Percentiles rank a stretch among this genome's conserved stretches.
Conservation (phyloP, 345 rosid species). For the sweet orange (Citrus sinensis) region DNA sequence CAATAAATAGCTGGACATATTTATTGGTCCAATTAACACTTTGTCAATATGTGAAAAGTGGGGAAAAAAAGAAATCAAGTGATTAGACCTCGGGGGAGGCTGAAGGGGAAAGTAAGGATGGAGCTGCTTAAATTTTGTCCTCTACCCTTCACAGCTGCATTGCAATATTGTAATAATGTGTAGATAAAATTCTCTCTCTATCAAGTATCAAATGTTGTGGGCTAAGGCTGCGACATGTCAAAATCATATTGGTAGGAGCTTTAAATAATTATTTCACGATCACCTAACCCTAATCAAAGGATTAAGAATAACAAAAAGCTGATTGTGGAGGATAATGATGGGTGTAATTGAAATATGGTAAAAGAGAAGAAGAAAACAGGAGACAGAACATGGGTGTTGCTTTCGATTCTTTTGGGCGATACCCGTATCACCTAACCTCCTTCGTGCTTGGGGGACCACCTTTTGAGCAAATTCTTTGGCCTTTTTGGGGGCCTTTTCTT, state of each 20-base stretch:
- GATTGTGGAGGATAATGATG: not conserved
- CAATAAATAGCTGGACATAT: not conserved
- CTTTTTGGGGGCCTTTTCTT: not conserved
- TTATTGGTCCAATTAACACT: not conserved
- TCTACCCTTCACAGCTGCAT: not conserved
- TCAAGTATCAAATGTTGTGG: not conserved
- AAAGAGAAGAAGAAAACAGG: slow-evolving; percentile 14
- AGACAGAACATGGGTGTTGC: slow-evolving; percentile 20
- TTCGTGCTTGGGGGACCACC: slow-evolving; percentile 1
- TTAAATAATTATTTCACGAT: not conserved
- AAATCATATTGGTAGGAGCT: slow-evolving; percentile 10
- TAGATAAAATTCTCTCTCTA: not conserved
- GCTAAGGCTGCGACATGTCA: not conserved
- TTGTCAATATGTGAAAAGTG: slow-evolving; percentile 4
- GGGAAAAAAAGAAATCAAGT: not conserved
- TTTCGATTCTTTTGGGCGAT: slow-evolving; percentile 10
- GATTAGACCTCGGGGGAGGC: not conserved
- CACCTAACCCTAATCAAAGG: slow-evolving; percentile 13
- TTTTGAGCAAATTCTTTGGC: not conserved
- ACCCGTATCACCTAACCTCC: not conserved
- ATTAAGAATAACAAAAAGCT: not conserved
- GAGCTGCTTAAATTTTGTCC: slow-evolving; percentile 6
- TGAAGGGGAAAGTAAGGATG: not conserved
- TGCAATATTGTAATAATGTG: not conserved
- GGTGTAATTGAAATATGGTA: not conserved